Base-by-base conservation (phyloP, 352 stramenopile species). In the Globisporangium acanthophoron region DNA sequence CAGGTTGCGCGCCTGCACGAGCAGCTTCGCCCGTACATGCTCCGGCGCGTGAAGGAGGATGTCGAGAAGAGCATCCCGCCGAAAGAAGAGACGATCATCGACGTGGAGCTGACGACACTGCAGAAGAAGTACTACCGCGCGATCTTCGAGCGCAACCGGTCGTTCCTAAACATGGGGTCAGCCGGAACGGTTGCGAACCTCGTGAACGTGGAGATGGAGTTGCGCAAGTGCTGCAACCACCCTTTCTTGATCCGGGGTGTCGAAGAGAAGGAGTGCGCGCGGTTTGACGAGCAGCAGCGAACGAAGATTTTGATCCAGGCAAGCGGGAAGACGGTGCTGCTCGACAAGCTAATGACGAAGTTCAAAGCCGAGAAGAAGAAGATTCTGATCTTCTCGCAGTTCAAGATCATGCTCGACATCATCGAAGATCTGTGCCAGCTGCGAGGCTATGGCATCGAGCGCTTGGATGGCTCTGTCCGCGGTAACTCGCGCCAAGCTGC, bases 141-240 rank as follows among this genome's bases (percentile, higher is more conserved):
- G 40, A 99, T 99, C 59, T 99, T 99, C 65, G 97, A 99, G 74
- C 92, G 97, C 41, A 99, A 99, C 58, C 83, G 90, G 12, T 80
- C 82, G 20, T 97, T 96, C 58, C 74, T 97, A 47, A 96, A 92
- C 61, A 89, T 88, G 73, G 86, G 82, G 5, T 66, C 80, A 3
- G 79, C 96, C 33, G 84, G 97, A 8, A 97, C 86, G 3, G 94
- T 98, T 52, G 92, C 82, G 11, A 98, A 98, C 64, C 74, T 99
- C 27, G 98, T 99, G 73, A 99, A 99, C 60, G 97, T 99, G 57
- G 96, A 99, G 74, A 99, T 99, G 97, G 97, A 99, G 64, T 78
- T 99, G 53, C 85, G 97, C 57, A 99, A 99, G 76, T 99, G 96
- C 74, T 99, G 97, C 76, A 99, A 99, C 67, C 97, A 99, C 69